Evolutionary conservation across 495 filamentous ascomycete species (phyloP).

Genomic region (Venustampulla echinocandica): DNA sequence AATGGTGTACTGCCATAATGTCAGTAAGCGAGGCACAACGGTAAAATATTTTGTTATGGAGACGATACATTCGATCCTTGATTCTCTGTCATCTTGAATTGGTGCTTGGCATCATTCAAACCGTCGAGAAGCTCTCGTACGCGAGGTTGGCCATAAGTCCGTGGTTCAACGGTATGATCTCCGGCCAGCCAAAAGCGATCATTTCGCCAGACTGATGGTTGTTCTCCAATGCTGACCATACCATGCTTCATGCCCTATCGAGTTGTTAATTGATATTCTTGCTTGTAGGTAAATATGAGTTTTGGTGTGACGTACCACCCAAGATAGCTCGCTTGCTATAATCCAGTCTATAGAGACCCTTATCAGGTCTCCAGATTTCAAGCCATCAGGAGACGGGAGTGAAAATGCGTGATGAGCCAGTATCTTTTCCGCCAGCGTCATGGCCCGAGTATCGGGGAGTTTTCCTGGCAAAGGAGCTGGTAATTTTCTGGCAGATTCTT

Average conservation of each 20-base stretch:
- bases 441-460: constrained; percentile 25
- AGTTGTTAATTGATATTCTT: neutral
- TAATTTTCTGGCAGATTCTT: constrained; percentile 18
- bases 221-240: constrained; percentile 28
- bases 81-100: constrained; percentile 38
- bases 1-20: constrained; percentile 31
- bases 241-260: constrained; percentile 31
- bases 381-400: constrained; percentile 24
- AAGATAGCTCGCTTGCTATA: constrained; percentile 33
- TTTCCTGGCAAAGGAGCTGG: constrained; percentile 12
- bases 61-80: constrained; percentile 33
- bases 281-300: neutral
- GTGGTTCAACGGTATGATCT: constrained; percentile 39
- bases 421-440: constrained; percentile 37
- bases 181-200: constrained; percentile 41
- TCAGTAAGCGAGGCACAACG: neutral
- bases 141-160: constrained; percentile 27
- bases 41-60: neutral
- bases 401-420: constrained; percentile 30
- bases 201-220: constrained; percentile 35
- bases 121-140: constrained; percentile 29
- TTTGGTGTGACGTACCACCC: constrained; percentile 24
- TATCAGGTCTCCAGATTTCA: constrained; percentile 32
- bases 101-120: constrained; percentile 27
- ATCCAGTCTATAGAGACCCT: constrained; percentile 36